Conservation (phyloP, 1,284 basidiomycete genomes). For the Boletus smithii region DNA sequence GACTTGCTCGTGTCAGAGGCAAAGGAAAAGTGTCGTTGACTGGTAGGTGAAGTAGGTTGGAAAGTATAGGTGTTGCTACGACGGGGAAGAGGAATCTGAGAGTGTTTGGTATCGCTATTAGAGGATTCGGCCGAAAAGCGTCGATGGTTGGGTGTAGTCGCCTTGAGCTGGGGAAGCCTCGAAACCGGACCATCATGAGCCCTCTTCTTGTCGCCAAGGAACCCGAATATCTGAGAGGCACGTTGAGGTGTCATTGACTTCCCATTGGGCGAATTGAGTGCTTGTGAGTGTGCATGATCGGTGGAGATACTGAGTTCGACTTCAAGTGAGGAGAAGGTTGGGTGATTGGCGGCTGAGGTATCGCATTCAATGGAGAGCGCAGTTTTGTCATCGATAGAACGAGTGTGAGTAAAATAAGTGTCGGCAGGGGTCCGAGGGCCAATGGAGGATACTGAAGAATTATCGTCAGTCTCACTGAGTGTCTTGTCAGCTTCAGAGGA, state of each 20-base stretch:
- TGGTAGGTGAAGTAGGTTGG: conserved; percentile 13
- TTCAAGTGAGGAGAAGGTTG: conserved; percentile 64
- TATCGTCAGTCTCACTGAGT: conserved; percentile 45
- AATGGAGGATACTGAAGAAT: conserved; percentile 47
- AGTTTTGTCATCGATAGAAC: conserved; percentile 34
- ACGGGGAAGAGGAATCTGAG: conserved; percentile 18
- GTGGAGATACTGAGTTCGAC: conserved; percentile 59
- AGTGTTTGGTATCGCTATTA: conserved; percentile 27
- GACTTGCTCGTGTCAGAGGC: conserved; percentile 17
- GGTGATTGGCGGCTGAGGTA: conserved; percentile 42
- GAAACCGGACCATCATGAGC: conserved; percentile 35
- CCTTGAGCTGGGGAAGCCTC: conserved; percentile 31
- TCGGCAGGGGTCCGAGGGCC: conserved; percentile 45
- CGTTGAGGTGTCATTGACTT: conserved; percentile 53
- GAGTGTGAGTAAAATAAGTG: conserved; percentile 32
- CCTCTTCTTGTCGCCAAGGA: conserved; percentile 49
- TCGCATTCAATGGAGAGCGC: conserved; percentile 46
- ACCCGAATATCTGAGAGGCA: conserved; percentile 67
- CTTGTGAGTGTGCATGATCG: conserved; percentile 35
- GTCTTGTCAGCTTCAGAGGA: conserved; percentile 2
- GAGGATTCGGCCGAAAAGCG: conserved; percentile 30
- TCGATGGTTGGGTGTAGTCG: conserved; percentile 22
- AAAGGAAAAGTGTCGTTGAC: conserved; percentile 13
- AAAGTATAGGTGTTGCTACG: conserved; percentile 19
- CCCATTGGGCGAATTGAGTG: conserved; percentile 25